phyloP scores from a whole-genome alignment of 2,329 filamentous ascomycete genomes.

The Fusarium sp. region DNA sequence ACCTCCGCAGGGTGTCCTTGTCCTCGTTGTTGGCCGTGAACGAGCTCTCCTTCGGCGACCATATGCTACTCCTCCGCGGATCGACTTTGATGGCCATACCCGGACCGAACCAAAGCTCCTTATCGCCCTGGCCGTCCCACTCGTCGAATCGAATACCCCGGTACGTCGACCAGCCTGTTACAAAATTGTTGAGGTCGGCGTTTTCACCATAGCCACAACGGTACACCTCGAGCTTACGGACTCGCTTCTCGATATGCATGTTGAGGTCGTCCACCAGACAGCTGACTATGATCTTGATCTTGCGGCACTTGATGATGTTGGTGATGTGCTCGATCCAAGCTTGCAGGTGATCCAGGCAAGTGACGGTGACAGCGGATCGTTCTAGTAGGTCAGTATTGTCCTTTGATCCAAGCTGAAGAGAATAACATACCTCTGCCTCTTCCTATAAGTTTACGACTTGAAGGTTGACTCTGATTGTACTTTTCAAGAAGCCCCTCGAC shows the following conservation, averaged over 20 bases:
- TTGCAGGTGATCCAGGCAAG: not conserved
- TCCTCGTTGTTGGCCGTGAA: not conserved
- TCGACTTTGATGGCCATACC: not conserved
- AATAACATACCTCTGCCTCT: not conserved
- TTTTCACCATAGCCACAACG: not conserved
- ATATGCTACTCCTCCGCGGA: not conserved
- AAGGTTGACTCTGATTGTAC: not conserved
- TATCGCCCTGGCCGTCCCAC: not conserved
- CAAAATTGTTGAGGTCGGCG: not conserved
- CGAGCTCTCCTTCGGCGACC: not conserved
- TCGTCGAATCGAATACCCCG: not conserved
- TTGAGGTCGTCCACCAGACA: not conserved
- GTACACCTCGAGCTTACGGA: not conserved
- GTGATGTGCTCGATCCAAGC: not conserved
- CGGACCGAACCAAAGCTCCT: not conserved
- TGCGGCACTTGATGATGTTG: not conserved
- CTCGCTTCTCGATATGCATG: not conserved
- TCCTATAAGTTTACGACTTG: not conserved
- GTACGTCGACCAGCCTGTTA: not conserved
- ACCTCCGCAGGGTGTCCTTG: not conserved
- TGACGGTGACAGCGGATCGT: not conserved
- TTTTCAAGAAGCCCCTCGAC: not conserved
- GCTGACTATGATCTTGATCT: not conserved
- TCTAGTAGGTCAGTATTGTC: not conserved
- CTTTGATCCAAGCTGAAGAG: not conserved